Base-by-base conservation (phyloP, 2,329 filamentous ascomycete species). In the Fusarium succisae region DNA sequence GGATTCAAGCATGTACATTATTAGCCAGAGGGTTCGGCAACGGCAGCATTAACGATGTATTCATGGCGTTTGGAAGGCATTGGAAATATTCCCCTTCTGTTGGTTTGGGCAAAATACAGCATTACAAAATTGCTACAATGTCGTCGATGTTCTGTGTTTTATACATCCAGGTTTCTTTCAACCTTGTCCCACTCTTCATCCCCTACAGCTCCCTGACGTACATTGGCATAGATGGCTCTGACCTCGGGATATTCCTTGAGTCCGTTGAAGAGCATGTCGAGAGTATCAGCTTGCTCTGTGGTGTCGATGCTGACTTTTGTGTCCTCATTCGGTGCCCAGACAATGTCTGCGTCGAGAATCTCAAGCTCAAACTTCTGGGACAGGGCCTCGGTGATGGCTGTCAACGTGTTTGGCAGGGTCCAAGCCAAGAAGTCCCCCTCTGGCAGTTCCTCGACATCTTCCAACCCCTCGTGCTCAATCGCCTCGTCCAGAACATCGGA, bases 271-370 rank as follows among this genome's bases (percentile, higher is more conserved):
- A 97, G 88, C 8, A 87, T 85, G 48, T 86, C 85, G 35, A 98
- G 84, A 24, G 86, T 84, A 56, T 87, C 84, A 1, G 87, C 86
- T 4, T 88, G 86, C 18, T 88, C 85, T 20, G 87, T 84, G 22
- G 88, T 87, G 66, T 92, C 88, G 44, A 95, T 77, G 13, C 86
- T 84, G 24, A 93, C 89, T 80, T 89, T 90, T 1, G 93, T 95
- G 70, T 98, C 95, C 77, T 92, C 90, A 69, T 96, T 96, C 0
- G 94, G 89, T 67, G 92, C 90, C 92, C 94, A 98, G 48, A 98
- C 88, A 59, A 98, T 96, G 63, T 97, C 94, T 24, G 91, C 91
- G 75, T 90, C 92, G 63, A 92, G 85, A 51, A 97, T 89, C 66
- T 92, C 89, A 69, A 97, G 82, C 2, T 87, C 89, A 26, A 93